phyloP scores from a whole-genome alignment of 2,329 filamentous ascomycete species.

The Metarhizium guizhouense region DNA sequence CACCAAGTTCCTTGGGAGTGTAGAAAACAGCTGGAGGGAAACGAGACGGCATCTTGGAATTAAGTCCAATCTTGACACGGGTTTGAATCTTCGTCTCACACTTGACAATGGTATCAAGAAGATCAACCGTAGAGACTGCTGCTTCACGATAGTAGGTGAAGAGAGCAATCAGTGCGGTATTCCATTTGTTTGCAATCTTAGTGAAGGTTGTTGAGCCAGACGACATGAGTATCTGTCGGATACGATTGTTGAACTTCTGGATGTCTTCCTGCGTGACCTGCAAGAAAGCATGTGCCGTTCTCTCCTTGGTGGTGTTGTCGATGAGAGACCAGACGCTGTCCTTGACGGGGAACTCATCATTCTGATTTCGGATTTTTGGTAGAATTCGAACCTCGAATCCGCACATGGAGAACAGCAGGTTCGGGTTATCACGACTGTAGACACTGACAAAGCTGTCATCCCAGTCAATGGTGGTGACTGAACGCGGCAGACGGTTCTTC shows the following conservation, averaged over 20 bases:
- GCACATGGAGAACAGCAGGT: conserved; percentile 93
- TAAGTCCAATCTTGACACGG: conserved; percentile 94
- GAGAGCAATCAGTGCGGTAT: conserved; percentile 89
- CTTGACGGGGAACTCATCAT: conserved; percentile 94
- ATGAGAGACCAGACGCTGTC: conserved; percentile 98
- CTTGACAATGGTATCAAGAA: conserved; percentile 97
- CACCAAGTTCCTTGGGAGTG: conserved; percentile 94
- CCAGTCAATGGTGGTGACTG: conserved; percentile 96
- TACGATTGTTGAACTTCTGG: conserved; percentile 97
- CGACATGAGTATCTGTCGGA: conserved; percentile 97
- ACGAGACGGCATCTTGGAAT: conserved; percentile 98
- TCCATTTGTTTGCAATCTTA: conserved; percentile 99
- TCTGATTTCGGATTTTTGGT: conserved; percentile 89
- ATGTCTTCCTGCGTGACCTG: conserved; percentile 98
- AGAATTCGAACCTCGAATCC: conserved; percentile 96
- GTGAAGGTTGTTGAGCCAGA: conserved; percentile 99
- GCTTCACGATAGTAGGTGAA: conserved; percentile 99
- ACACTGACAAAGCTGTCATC: conserved; percentile 98
- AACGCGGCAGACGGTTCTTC: conserved; percentile 91
- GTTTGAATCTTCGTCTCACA: conserved; percentile 99
- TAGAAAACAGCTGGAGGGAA: conserved; percentile 99
- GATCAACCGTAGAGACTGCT: conserved; percentile 85
- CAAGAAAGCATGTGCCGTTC: conserved; percentile 93
- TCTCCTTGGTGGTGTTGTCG: conserved; percentile 92
- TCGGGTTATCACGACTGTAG: conserved; percentile 96